A percentile compares a stretch with the other conserved stretches of the same genome.
These are phyloP conservation scores for Immersiella caudata DNA, from an alignment of 495 filamentous ascomycete genomes.

Conservation along the genomic window DNA sequence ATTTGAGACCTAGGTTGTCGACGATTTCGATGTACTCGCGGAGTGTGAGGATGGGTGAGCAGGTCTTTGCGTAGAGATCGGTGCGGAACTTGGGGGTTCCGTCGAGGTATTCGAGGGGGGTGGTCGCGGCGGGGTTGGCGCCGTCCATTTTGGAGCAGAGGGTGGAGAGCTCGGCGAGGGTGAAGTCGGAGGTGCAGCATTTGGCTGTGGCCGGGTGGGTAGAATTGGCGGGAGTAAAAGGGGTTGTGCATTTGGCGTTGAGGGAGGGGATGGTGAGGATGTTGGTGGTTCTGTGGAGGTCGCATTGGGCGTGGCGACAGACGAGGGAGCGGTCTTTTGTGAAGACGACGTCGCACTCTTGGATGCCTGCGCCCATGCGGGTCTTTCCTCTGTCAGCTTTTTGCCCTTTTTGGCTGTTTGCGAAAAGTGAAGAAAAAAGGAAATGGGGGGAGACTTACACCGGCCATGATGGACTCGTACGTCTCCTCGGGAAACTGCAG, in stretches of 20 bases:
- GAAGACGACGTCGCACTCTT: slow-evolving; percentile 67
- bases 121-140: slow-evolving; percentile 55
- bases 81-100: slow-evolving; percentile 60
- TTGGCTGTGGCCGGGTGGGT: slow-evolving; percentile 49
- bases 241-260: slow-evolving; percentile 61
- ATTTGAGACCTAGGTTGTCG: slow-evolving; percentile 54
- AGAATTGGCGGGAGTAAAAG: slow-evolving; percentile 54
- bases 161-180: slow-evolving; percentile 59
- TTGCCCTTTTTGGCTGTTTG: not conserved
- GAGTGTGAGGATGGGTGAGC: slow-evolving; percentile 56
- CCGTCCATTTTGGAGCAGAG: slow-evolving; percentile 67
- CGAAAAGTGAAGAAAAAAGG: too few relatives aligned
- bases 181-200: slow-evolving; percentile 68
- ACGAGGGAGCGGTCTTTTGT: slow-evolving; percentile 63
- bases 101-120: slow-evolving; percentile 53
- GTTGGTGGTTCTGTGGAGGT: slow-evolving; percentile 66
- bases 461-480: slow-evolving; percentile 53
- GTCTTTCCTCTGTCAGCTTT: slow-evolving; percentile 28
- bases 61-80: slow-evolving; percentile 57
- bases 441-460: slow-evolving; percentile 25
- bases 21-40: slow-evolving; percentile 58
- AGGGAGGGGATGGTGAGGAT: slow-evolving; percentile 60
- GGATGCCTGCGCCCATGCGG: slow-evolving; percentile 64
- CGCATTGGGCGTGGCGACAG: slow-evolving; percentile 65
- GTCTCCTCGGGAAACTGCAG: slow-evolving; percentile 67